Evolutionary conservation across 2,329 filamentous ascomycete species (phyloP).

Genomic region (Dactylellina parvicollis): DNA sequence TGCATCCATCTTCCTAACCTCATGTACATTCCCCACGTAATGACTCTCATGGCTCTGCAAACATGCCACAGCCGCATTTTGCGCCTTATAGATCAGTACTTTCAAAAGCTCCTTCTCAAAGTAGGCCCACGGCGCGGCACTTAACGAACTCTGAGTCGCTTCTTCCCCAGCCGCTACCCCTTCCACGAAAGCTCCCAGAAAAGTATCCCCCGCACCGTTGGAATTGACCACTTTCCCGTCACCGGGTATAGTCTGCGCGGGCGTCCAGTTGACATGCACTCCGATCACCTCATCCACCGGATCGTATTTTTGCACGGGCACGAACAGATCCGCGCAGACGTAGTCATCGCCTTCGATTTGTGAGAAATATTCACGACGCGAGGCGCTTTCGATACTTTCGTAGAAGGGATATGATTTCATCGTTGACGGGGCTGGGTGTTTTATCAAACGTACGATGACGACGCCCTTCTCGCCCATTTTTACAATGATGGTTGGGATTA

Average conservation of each 20-base stretch:
- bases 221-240: neutral
- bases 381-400: neutral
- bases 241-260: neutral
- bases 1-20: neutral
- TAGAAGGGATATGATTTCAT: neutral
- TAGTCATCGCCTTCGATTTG: neutral
- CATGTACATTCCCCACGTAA: neutral
- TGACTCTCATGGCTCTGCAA: conserved; percentile 18
- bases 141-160: neutral
- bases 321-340: neutral
- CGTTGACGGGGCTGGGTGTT: conserved; percentile 1
- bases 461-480: conserved; percentile 39
- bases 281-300: conserved; percentile 2
- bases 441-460: conserved; percentile 8
- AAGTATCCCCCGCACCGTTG: conserved; percentile 46
- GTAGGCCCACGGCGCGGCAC: conserved; percentile 18
- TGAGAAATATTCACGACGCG: too few relatives aligned
- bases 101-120: conserved; percentile 8
- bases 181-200: conserved; percentile 28
- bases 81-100: neutral
- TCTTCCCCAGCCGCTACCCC: neutral
- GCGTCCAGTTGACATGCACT: conserved; percentile 18
- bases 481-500: conserved; percentile 18
- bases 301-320: conserved; percentile 1
- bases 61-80: neutral